Base-by-base conservation (phyloP, 164 flowering plant genomes). In the Sedum album region DNA sequence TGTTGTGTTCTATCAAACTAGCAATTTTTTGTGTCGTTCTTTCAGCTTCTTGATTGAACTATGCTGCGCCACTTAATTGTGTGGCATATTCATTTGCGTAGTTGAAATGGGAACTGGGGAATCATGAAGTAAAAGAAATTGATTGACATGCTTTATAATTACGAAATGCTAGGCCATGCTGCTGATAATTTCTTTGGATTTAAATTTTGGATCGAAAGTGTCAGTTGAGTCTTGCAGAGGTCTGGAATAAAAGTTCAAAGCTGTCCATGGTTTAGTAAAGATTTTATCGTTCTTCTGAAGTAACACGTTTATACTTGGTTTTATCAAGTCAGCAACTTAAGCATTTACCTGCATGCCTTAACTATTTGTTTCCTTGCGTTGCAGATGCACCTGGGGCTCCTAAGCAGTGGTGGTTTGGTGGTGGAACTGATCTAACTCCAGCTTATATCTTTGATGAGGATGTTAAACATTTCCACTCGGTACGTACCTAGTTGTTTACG, bases 331-430 rank as follows among this genome's bases (percentile, higher is more conserved):
- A 15, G 23, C 8, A 23, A 55, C 60, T 18, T 21, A 42, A 11
- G 30, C 38, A 44, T n/a, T 35, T 6, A 20, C 67, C 6, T 18
- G 14, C n/a, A 1, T 35, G 35, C 21, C 35, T 28, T 31, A 25
- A 31, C 5, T 57, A 5, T 60, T 66, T 66, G 57, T 71, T 35
- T 66, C 28, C 46, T 7, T 35, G 7, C 38, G 7, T 60, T 76
- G 76, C 82, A 95, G 99, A 92, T 86, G 77, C 82, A 72, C 86
- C 94, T 63, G 99, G 99, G 74, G 97, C 97, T 73, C 99, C 99
- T 23, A 80, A 89, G 71, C 88, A 87, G 51, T 95, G 99, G 99
- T 95, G 99, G 97, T 95, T 95, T 84, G 99, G 99, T 65, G 99
- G 99, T 39, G 97, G 99, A 60, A 95, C 99, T 41, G 99, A 92